Evolutionary conservation across 306 rosid species (phyloP).

Genomic region (Senna tora): DNA sequence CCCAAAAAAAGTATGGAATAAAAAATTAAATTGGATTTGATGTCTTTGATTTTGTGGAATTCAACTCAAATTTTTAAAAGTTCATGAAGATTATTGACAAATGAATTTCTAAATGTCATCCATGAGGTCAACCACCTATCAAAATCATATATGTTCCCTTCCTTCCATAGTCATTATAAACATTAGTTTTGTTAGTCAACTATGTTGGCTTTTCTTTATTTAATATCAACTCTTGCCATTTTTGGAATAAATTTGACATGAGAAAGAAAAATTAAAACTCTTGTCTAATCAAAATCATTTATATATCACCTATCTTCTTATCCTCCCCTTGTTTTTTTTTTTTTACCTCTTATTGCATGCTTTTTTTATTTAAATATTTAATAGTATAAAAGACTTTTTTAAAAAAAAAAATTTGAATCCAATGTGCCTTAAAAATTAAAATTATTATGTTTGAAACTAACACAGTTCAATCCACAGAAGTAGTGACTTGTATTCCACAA

Average conservation of each 20-base stretch:
- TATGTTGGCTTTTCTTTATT: conserved; percentile 16
- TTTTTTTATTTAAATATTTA: too few species aligned
- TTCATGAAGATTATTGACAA: neutral
- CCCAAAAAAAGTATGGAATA: neutral
- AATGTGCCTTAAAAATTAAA: too few species aligned
- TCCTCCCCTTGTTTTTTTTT: too few species aligned
- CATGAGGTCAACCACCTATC: neutral
- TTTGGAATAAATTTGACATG: neutral
- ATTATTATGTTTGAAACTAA: too few species aligned
- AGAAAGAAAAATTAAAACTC: too few species aligned
- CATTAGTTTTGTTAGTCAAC: conserved; percentile 1
- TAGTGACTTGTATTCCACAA: too few species aligned
- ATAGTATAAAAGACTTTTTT: too few species aligned
- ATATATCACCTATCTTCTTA: too few species aligned
- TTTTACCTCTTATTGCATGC: too few species aligned
- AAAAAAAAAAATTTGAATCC: too few species aligned
- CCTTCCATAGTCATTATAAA: neutral
- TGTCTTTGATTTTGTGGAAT: neutral
- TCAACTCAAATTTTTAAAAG: neutral
- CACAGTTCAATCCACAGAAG: too few species aligned
- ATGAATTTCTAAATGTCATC: neutral
- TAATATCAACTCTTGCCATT: neutral
- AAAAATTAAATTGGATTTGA: neutral
- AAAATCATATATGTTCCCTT: conserved; percentile 3
- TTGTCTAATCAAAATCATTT: too few species aligned